Evolutionary conservation across 805 yeast species (phyloP), one percentile per base, ranked within the genome.

Genomic region (Lipomyces lipofer): DNA sequence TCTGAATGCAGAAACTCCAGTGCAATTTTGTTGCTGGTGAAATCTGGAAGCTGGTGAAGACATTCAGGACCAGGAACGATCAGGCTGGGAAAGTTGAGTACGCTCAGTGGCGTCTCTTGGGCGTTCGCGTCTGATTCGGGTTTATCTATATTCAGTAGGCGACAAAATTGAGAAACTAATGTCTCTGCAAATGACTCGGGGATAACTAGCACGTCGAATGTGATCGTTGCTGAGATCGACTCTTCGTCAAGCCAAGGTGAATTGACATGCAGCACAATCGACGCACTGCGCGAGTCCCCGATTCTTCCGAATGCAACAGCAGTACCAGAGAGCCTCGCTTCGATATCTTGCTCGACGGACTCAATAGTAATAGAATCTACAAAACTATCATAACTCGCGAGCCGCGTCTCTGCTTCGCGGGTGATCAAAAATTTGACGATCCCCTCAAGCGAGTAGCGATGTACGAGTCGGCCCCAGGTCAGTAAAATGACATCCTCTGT

Each of bases 1-100:
- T 33, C 39, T 2, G 35, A 28, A 30, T 45, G 27, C 27, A 51
- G 17, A 49, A 51, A 58, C 39, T 55, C 57, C 25, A 58, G 42
- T 6, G 59, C 60, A 24, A 32, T 38, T 9, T 35, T 12, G 8
- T 21, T 5, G 15, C 42, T 36, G 10, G 22, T 13, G 10, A 36
- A 50, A 3, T 39, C 22, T 5, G 35, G 33, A 24, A 56, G n/a
- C 12, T 47, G 27, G 40, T 56, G 60, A 15, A 56, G 43, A 6
- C 32, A 27, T 3, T 17, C 12, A 29, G 55, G 58, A 8, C 60
- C 60, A 10, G 45, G 38, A 17, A 53, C 4, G 12, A 15, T 36
- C 0, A 19, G 4, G 43, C 52, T 36, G 2, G 57, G 53, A 8
- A 12, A 36, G 19, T 56, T 56, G 29, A 52, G 40, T 3, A 52